Percentiles rank a stretch among this genome's conserved stretches.
These are phyloP conservation scores for Nakaseomyces glabratus DNA, from an alignment of 1,139 yeast genomes.

Conservation along the genomic window DNA sequence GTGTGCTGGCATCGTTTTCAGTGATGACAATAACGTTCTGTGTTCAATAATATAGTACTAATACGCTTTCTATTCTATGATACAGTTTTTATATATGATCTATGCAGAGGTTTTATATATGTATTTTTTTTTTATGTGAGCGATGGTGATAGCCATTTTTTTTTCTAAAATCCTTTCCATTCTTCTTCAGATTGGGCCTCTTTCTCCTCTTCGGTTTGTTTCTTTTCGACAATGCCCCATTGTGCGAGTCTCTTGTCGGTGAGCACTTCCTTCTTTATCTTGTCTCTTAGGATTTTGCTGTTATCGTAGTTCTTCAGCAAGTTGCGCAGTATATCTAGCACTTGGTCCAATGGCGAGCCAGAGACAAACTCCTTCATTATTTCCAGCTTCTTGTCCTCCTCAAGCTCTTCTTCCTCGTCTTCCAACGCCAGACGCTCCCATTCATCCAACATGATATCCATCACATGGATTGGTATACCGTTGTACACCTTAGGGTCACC, in stretches of 20 bases:
- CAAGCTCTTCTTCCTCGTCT: conserved; percentile 33
- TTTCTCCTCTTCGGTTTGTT: conserved; percentile 23
- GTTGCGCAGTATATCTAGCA: conserved; percentile 51
- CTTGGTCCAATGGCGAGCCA: conserved; percentile 44
- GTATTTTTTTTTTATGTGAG: neutral
- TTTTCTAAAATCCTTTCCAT: conserved; percentile 43
- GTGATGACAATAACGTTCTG: too few relatives aligned
- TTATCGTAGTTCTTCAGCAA: conserved; percentile 41
- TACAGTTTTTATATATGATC: too few relatives aligned
- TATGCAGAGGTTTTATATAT: too few relatives aligned
- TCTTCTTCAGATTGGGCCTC: conserved; percentile 36
- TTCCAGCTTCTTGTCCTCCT: conserved; percentile 31
- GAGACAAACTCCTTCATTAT: conserved; percentile 27
- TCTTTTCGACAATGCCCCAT: conserved; percentile 49
- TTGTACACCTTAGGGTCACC: conserved; percentile 54
- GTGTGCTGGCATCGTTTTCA: too few relatives aligned
- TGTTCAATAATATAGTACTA: too few relatives aligned
- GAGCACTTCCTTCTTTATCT: conserved; percentile 57
- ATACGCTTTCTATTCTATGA: too few relatives aligned
- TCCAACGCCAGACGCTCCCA: conserved; percentile 56
- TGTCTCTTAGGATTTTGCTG: conserved; percentile 57
- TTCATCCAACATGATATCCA: conserved; percentile 81
- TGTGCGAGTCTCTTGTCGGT: conserved; percentile 51
- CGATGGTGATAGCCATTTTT: neutral
- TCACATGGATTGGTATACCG: conserved; percentile 76